Evolutionary conservation across 352 stramenopile species (phyloP), one percentile per base, ranked within the genome.

Genomic region (Elongisporangium anandrum): DNA sequence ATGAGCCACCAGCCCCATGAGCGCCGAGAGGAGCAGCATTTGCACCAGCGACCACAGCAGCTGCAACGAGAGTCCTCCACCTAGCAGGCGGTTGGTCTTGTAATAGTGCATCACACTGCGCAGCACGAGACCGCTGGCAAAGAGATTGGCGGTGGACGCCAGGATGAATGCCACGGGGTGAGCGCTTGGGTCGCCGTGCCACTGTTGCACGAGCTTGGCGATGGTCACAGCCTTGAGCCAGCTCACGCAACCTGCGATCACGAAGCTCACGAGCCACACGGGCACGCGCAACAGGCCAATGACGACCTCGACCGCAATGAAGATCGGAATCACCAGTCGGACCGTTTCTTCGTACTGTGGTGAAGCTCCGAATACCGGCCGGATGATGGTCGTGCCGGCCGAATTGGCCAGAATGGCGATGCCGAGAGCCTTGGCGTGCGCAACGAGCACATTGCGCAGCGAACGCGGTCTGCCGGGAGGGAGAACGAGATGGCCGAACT

Each of bases 181-280:
- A 1, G 77, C 75, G n/a, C 64, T 52, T 2, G 68, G 68, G 24
- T 69, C 65, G n/a, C 60, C 23, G 48, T 79, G 66, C 81, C 81
- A 91, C 56, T 88, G 73, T 54, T 72, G 61, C 41, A 87, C 81
- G 49, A 90, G 68, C 53, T 83, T 87, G 24, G 77, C 66, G 56
- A 85, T 87, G 59, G 72, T 88, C 56, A 88, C 68, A 56, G 81
- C 75, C 68, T 91, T 91, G 52, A 90, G 63, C 81, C 81, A 91
- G 59, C 79, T 82, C 51, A 91, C 79, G 56, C 69, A 61, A n/a
- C 89, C 62, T 19, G 77, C 77, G 22, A 85, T 60, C 17, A 79
- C 49, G n/a, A 73, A 68, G 58, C 84, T 75, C 19, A 91, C 62
- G 17, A 87, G 21, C 16, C 66, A 50, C 23, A 72, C 56, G 5